Percentiles rank a stretch among this genome's conserved stretches.
Evolutionary conservation across 441 rosid genomes (phyloP).

Genomic region (Pelargonium cotyledonis): DNA sequence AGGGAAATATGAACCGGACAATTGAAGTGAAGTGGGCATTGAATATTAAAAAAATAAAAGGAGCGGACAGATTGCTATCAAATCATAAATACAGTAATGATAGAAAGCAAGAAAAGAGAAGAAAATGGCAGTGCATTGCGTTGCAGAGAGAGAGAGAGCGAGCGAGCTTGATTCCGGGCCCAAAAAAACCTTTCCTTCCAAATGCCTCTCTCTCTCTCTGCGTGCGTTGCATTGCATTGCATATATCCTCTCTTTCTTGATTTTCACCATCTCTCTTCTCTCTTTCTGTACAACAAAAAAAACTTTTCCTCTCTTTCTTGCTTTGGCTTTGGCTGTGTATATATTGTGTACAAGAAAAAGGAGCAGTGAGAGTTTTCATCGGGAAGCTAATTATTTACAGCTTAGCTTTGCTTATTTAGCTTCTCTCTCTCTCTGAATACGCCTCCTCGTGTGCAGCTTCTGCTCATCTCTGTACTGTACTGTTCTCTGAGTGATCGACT

Average conservation of each 20-base stretch:
- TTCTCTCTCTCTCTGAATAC: not conserved
- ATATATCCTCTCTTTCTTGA: not conserved
- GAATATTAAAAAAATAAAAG: not conserved
- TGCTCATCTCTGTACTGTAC: too few relatives aligned
- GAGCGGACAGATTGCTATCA: constrained; percentile 4
- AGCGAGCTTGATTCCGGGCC: not conserved
- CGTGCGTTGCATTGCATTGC: too few relatives aligned
- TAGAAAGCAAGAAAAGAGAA: not conserved
- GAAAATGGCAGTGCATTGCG: too few relatives aligned
- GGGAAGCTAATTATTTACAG: constrained; percentile 6
- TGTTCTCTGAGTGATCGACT: too few relatives aligned
- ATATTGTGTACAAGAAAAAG: too few relatives aligned
- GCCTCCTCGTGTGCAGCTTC: not conserved
- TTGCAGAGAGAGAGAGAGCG: not conserved
- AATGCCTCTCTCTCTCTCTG: not conserved
- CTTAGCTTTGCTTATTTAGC: too few relatives aligned
- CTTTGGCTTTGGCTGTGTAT: not conserved
- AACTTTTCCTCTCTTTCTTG: not conserved
- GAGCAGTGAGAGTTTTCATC: constrained; percentile 8
- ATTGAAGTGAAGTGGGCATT: too few relatives aligned
- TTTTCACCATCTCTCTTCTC: too few relatives aligned
- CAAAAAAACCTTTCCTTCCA: not conserved
- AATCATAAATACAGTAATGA: not conserved
- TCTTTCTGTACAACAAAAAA: not conserved
- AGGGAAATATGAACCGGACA: too few relatives aligned